phyloP scores from a whole-genome alignment of 2,329 filamentous ascomycete genomes.

The Phoma sp. region DNA sequence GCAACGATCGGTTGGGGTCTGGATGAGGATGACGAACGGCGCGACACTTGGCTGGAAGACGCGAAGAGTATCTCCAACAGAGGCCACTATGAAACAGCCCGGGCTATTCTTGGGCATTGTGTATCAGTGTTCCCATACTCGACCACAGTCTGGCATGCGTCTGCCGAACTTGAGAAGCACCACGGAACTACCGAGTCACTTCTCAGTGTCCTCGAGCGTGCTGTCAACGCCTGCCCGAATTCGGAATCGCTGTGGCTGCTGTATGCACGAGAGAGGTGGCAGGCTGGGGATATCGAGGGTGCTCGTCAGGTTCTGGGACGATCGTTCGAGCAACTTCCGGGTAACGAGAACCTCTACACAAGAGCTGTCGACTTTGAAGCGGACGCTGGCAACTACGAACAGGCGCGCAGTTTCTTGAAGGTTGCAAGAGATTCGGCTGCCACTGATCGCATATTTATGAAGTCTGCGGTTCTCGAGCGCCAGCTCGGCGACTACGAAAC shows the following conservation, averaged over 20 bases:
- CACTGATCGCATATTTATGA: constrained; percentile 97
- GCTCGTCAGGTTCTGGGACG: constrained; percentile 83
- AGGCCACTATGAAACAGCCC: constrained; percentile 85
- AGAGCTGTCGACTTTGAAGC: constrained; percentile 96
- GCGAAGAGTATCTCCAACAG: constrained; percentile 81
- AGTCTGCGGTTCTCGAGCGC: constrained; percentile 91
- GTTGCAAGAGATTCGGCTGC: constrained; percentile 87
- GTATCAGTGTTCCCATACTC: constrained; percentile 88
- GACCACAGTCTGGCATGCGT: constrained; percentile 86
- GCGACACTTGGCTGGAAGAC: constrained; percentile 95
- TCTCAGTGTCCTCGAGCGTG: constrained; percentile 86
- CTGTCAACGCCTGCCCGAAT: constrained; percentile 89
- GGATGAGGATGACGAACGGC: constrained; percentile 95
- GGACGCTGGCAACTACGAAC: constrained; percentile 80
- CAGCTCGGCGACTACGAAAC: constrained; percentile 79
- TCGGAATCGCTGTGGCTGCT: constrained; percentile 95
- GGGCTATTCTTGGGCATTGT: constrained; percentile 92
- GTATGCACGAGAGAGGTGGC: constrained; percentile 93
- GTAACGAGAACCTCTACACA: constrained; percentile 98
- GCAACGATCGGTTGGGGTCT: constrained; percentile 92
- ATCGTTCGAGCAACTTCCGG: constrained; percentile 93
- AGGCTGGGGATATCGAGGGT: constrained; percentile 84
- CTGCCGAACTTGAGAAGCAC: constrained; percentile 87
- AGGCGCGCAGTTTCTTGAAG: constrained; percentile 80
- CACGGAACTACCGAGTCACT: constrained; percentile 85